Evolutionary conservation across 225 moss, liverwort and hornwort species (phyloP).

Genomic region (Pleurozium schreberi): DNA sequence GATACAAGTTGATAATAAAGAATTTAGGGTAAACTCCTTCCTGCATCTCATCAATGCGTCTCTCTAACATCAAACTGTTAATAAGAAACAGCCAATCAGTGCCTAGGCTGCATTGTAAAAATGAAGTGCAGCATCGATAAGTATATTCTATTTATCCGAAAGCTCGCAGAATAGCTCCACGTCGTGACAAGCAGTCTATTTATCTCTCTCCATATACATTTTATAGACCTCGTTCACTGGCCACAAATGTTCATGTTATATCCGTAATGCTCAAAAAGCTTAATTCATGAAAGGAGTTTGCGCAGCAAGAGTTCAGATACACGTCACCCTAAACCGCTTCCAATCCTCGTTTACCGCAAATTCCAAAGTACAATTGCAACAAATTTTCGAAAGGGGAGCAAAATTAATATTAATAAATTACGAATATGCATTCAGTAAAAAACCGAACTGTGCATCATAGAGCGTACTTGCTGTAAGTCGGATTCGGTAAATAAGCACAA

Average conservation of each 20-base stretch:
- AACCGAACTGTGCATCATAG: not conserved
- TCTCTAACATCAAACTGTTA: not conserved
- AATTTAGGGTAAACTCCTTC: not conserved
- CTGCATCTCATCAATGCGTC: not conserved
- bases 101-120: not conserved
- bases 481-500: slow-evolving; percentile 65
- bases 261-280: not conserved
- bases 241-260: not conserved
- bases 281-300: not conserved
- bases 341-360: not conserved
- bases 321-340: not conserved
- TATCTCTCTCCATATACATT: not conserved
- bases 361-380: not conserved
- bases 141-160: not conserved
- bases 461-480: slow-evolving; percentile 61
- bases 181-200: not conserved
- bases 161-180: not conserved
- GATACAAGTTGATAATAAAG: not conserved
- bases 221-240: not conserved
- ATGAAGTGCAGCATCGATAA: not conserved
- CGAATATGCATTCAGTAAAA: not conserved
- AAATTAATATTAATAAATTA: not conserved
- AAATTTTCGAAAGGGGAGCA: not conserved
- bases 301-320: not conserved
- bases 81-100: not conserved